Base-by-base conservation (phyloP, 2,329 filamentous ascomycete genomes). In the Talaromyces sp. region DNA sequence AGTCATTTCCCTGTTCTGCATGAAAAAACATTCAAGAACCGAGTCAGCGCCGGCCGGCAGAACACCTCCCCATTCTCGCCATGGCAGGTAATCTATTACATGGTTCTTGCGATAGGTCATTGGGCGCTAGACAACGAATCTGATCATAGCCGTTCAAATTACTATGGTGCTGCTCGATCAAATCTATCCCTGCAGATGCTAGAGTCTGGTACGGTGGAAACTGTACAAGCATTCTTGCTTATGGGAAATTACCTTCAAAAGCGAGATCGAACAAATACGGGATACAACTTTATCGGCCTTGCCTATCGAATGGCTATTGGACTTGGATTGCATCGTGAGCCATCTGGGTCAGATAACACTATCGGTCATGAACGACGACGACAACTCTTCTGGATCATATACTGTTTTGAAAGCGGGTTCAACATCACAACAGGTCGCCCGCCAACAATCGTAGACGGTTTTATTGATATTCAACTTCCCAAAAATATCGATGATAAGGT, bases 171-270 rank as follows among this genome's bases (percentile, higher is more conserved):
- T 10, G 63, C 63, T 27, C 52, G 64, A 20, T 58, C 61, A n/a
- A 51, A 52, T 8, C 57, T 66, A 51, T 65, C 62, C 2, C 54
- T 67, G 45, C 58, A 55, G 9, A 65, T 66, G 61, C 47, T 69
- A 29, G 63, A 71, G 41, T 69, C 65, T 0, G 70, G 68, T 4
- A 69, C 57, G 13, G 52, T 72, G 3, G 60, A 65, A 24, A 62
- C 62, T 4, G 67, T 71, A 2, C 68, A 73, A 46, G 65, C 64
- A 1, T 63, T 72, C 29, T 59, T 70, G 3, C 51, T 71, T 27
- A 68, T 70, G 63, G 74, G 73, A 0, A 80, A 80, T 43, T 81
- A 81, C 58, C 68, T 80, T 3, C 80, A 81, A 57, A 81, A 81
- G 58, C 68, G 76, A 27, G 75, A 81, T 58, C 74, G 77, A 33